These are phyloP conservation scores for Madurella fahalii DNA, from an alignment of 2,329 filamentous ascomycete genomes.

Conservation along the genomic window DNA sequence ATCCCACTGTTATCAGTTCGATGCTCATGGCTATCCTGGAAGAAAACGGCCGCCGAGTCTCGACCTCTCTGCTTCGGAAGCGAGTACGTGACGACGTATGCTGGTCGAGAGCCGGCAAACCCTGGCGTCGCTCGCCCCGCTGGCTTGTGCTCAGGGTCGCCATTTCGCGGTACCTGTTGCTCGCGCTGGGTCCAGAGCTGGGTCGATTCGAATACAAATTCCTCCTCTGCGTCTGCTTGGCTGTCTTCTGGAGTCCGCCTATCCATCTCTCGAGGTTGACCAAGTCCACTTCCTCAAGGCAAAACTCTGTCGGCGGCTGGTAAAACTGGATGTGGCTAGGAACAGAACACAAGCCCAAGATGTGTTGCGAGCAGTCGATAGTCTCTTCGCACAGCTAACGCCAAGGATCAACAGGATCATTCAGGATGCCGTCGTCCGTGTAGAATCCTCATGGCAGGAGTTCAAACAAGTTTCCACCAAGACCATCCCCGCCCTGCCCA, in stretches of 20 bases:
- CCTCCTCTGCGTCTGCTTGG: slow-evolving; percentile 47
- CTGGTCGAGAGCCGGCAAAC: slow-evolving; percentile 42
- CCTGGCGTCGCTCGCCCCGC: slow-evolving; percentile 59
- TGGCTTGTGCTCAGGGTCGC: slow-evolving; percentile 61
- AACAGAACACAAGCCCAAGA: not conserved
- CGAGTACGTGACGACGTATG: slow-evolving; percentile 60
- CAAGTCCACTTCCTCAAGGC: slow-evolving; percentile 30
- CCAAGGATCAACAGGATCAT: slow-evolving; percentile 31
- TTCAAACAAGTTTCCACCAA: slow-evolving; percentile 38
- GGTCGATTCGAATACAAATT: slow-evolving; percentile 55
- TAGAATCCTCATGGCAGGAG: slow-evolving; percentile 36
- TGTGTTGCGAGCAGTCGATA: slow-evolving; percentile 1
- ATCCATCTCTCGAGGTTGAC: slow-evolving; percentile 8
- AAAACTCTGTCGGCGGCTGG: slow-evolving; percentile 55
- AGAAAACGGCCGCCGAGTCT: slow-evolving; percentile 42
- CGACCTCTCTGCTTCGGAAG: slow-evolving; percentile 46
- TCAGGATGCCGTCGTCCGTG: slow-evolving; percentile 25
- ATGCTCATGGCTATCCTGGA: slow-evolving; percentile 59
- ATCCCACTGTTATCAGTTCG: slow-evolving; percentile 55
- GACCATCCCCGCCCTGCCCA: slow-evolving; percentile 39
- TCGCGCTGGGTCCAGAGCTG: slow-evolving; percentile 34
- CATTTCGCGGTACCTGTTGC: slow-evolving; percentile 48
- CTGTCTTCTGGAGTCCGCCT: slow-evolving; percentile 43
- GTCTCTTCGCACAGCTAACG: slow-evolving; percentile 29
- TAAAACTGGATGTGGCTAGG: slow-evolving; percentile 49